Evolutionary conservation across 2,329 filamentous ascomycete genomes (phyloP), one percentile per base, ranked within the genome.

Genomic region (Fusarium nurragi): DNA sequence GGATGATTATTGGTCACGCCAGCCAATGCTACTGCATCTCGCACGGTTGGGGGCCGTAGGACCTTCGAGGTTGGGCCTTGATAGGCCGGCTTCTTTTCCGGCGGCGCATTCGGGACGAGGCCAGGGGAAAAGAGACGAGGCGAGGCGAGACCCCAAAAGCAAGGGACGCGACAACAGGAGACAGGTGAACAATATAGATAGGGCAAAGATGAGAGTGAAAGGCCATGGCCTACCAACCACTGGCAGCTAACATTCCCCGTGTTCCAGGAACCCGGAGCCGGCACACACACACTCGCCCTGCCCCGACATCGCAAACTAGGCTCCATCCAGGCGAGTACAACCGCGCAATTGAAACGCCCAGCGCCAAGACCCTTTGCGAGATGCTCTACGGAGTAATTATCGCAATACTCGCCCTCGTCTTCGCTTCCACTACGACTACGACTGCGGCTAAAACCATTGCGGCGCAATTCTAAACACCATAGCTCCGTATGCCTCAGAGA

Each of bases 21-120:
- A 60, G 54, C 54, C 46, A 34, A 58, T 60, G 38, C 34, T 60
- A 51, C 46, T 26, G 46, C 26, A 36, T 41, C 47, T 63, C 64
- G 64, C 64, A 66, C 64, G 64, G 64, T 67, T 66, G 64, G 64
- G 64, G 63, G 32, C 32, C 16, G 32, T 9, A 34, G 16, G 32
- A 37, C 53, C 43, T 43, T 61, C 34, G 43, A 13, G 26, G 46
- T 28, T 26, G 22, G 22, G 30, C 21, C 23, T 19, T 60, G 40
- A 54, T 61, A 36, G 56, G 43, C 34, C 46, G 64, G 64, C 41
- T 64, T 41, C 38, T 26, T 26, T 53, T 52, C 64, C 63, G 63
- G 64, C 39, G 63, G 64, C 51, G 53, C 45, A 63, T 46, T 50
- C 30, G 40, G 57, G 37, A 58, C 22, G 23, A 48, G 41, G 26